Conservation (phyloP, 768 basidiomycete genomes). For the Kwoniella pini region DNA sequence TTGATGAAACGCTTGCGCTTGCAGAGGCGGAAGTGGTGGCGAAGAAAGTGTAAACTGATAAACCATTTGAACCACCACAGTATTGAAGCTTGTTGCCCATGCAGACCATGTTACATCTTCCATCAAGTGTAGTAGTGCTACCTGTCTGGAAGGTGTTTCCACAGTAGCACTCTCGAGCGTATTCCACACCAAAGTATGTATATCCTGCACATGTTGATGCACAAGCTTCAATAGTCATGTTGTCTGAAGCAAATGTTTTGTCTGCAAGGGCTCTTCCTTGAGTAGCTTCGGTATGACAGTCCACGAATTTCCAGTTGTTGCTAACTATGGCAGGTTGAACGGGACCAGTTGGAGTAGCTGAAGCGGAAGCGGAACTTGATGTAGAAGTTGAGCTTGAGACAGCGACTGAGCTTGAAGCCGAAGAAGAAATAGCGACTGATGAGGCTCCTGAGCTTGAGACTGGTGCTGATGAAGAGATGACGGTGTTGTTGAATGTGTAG, state of each 20-base stretch:
- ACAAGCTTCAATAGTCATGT: slow-evolving; percentile 66
- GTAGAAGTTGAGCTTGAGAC: slow-evolving; percentile 15
- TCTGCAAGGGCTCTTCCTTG: slow-evolving; percentile 31
- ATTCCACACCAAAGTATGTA: slow-evolving; percentile 72
- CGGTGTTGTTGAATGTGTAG: slow-evolving; percentile 19
- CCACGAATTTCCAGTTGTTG: slow-evolving; percentile 21
- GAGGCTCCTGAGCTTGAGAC: background rate
- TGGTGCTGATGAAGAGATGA: background rate
- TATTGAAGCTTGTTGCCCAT: slow-evolving; percentile 57
- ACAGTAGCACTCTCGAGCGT: slow-evolving; percentile 58
- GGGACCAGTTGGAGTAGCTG: slow-evolving; percentile 28
- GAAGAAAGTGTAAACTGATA: slow-evolving; percentile 30
- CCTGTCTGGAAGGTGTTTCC: slow-evolving; percentile 69
- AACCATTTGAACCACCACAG: slow-evolving; percentile 40
- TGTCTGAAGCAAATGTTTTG: slow-evolving; percentile 53
- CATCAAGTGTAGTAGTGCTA: slow-evolving; percentile 57
- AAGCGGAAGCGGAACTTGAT: background rate
- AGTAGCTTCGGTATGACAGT: slow-evolving; percentile 42
- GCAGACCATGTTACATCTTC: slow-evolving; percentile 71
- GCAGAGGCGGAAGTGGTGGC: slow-evolving; percentile 9
- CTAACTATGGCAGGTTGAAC: slow-evolving; percentile 23
- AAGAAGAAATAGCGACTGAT: background rate
- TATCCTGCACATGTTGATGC: slow-evolving; percentile 65
- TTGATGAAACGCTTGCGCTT: background rate
- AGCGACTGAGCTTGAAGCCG: slow-evolving; percentile 1